phyloP scores from a whole-genome alignment of 2,329 filamentous ascomycete species.

The Hypoxylon sp. region DNA sequence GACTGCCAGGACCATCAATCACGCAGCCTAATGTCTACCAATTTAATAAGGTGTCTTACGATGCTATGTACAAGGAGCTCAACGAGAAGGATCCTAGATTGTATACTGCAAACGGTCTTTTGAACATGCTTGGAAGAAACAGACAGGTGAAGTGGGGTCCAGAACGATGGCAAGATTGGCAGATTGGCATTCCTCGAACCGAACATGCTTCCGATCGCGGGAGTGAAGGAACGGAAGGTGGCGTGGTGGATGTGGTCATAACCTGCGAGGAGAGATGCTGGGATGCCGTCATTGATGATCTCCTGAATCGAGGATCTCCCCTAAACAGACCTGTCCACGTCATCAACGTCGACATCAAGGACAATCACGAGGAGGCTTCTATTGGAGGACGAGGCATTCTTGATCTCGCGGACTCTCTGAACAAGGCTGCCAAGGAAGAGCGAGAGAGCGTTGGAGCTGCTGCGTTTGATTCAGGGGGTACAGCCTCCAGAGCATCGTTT shows the following conservation, averaged over 20 bases:
- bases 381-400: constrained; percentile 91
- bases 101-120: constrained; percentile 89
- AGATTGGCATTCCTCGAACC: constrained; percentile 81
- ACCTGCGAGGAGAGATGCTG: constrained; percentile 98
- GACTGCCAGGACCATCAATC: constrained; percentile 89
- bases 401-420: constrained; percentile 86
- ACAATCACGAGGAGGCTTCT: constrained; percentile 96
- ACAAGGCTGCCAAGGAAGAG: constrained; percentile 81
- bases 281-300: constrained; percentile 95
- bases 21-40: constrained; percentile 96
- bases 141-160: constrained; percentile 92
- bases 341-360: constrained; percentile 97
- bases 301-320: constrained; percentile 83
- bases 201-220: constrained; percentile 81
- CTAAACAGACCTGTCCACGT: constrained; percentile 95
- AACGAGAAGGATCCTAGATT: constrained; percentile 84
- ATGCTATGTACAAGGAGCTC: constrained; percentile 92
- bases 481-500: constrained; percentile 76
- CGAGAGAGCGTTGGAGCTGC: constrained; percentile 69
- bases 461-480: constrained; percentile 75
- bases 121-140: constrained; percentile 96
- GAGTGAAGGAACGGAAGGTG: constrained; percentile 81
- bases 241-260: constrained; percentile 91
- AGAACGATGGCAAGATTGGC: constrained; percentile 98
- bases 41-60: constrained; percentile 97